Conservation (phyloP, 108 stramenopile genomes). For the Fistulifera solaris region DNA sequence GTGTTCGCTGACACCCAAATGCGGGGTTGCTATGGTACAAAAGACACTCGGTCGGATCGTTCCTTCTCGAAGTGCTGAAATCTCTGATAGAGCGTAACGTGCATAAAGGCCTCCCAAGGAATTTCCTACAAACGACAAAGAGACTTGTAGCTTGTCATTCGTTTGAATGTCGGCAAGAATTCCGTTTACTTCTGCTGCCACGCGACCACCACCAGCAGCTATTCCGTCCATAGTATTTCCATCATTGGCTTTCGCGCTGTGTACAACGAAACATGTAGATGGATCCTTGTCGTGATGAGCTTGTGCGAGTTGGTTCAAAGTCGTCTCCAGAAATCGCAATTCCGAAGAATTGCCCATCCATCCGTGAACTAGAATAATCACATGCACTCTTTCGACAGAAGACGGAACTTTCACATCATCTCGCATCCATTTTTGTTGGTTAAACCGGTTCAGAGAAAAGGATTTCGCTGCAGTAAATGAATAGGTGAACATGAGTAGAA, state of each 20-base stretch:
- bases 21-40: slow-evolving; percentile 70
- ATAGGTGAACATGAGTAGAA: too few species aligned
- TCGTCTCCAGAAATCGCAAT: slow-evolving; percentile 48
- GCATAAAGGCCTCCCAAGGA: slow-evolving; percentile 73
- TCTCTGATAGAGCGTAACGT: slow-evolving; percentile 49
- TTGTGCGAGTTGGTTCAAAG: slow-evolving; percentile 18
- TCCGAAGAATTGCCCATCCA: slow-evolving; percentile 75
- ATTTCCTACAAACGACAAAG: slow-evolving; percentile 65
- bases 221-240: slow-evolving; percentile 66
- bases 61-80: slow-evolving; percentile 16
- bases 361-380: slow-evolving; percentile 75
- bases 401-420: too few species aligned
- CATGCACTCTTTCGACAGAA: slow-evolving; percentile 23
- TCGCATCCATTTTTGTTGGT: too few species aligned
- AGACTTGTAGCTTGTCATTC: slow-evolving; percentile 10
- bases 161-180: slow-evolving; percentile 23
- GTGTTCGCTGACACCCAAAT: slow-evolving; percentile 56
- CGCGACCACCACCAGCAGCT: slow-evolving; percentile 42
- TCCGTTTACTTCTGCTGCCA: slow-evolving; percentile 51
- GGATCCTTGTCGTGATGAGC: background rate
- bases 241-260: slow-evolving; percentile 50
- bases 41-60: slow-evolving; percentile 40
- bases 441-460: too few species aligned
- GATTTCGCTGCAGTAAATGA: too few species aligned
- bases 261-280: slow-evolving; percentile 27